A percentile compares a stretch with the other conserved stretches of the same genome.
phyloP scores from a whole-genome alignment of 2,329 filamentous ascomycete genomes.

The Ampelomyces quisqualis region DNA sequence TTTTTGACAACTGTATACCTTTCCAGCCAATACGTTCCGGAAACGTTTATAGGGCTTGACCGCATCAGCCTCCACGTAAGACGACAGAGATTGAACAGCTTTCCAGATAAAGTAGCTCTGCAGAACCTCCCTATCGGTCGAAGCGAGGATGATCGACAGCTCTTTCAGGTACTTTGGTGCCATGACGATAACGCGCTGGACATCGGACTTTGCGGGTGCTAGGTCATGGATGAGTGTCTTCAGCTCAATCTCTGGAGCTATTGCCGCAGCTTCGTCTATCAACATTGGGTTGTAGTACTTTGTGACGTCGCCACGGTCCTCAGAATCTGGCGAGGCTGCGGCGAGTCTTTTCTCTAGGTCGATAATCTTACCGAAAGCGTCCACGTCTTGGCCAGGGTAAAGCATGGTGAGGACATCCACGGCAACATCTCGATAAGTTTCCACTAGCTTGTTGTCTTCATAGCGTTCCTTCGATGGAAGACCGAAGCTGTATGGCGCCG shows the following conservation, averaged over 20 bases:
- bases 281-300: conserved; percentile 67
- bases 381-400: conserved; percentile 34
- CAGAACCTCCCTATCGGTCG: conserved; percentile 57
- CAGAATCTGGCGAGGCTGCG: conserved; percentile 57
- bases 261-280: conserved; percentile 55
- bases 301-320: conserved; percentile 62
- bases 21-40: conserved; percentile 61
- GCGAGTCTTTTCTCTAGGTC: conserved; percentile 64
- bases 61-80: conserved; percentile 59
- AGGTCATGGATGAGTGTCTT: conserved; percentile 55
- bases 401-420: conserved; percentile 24
- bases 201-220: conserved; percentile 53
- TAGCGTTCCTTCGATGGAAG: conserved; percentile 43
- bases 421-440: conserved; percentile 32
- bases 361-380: conserved; percentile 39
- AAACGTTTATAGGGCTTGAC: conserved; percentile 62
- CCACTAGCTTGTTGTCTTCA: conserved; percentile 36
- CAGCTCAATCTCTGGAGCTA: conserved; percentile 60
- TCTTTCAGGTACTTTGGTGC: conserved; percentile 63
- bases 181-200: conserved; percentile 58
- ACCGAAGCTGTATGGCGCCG: conserved; percentile 51
- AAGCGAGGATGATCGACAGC: conserved; percentile 57
- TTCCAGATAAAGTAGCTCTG: conserved; percentile 68
- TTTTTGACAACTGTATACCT: conserved; percentile 27
- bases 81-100: conserved; percentile 55